Conservation (phyloP, 495 filamentous ascomycete genomes). For the Lasiosphaeris hirsuta region DNA sequence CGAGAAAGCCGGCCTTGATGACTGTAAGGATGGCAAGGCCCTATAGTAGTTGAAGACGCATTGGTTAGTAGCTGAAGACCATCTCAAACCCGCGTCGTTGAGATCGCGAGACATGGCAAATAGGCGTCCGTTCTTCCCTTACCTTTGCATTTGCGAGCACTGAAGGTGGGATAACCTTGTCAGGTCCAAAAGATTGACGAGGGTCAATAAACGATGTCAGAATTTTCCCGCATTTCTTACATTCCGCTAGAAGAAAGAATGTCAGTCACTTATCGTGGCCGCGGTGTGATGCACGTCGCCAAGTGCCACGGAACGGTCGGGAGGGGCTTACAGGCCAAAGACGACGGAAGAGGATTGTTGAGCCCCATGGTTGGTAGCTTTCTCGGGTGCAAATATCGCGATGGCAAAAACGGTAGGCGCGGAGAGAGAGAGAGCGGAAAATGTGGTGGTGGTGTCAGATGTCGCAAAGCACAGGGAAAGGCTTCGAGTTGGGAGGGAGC, state of each 20-base stretch:
- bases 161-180: slow-evolving; percentile 93
- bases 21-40: slow-evolving; percentile 94
- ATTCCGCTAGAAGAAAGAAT: slow-evolving; percentile 59
- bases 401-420: neutral
- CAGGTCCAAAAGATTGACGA: slow-evolving; percentile 87
- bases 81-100: neutral
- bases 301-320: slow-evolving; percentile 20
- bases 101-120: neutral
- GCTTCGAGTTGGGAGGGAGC: slow-evolving; percentile 8
- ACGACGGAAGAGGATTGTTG: slow-evolving; percentile 57
- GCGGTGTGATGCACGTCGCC: neutral
- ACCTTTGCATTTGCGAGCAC: slow-evolving; percentile 91
- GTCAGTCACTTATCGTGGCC: neutral
- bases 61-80: neutral
- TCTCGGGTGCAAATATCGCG: too few relatives aligned
- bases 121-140: slow-evolving; percentile 15
- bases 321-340: slow-evolving; percentile 52
- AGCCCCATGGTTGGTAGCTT: slow-evolving; percentile 44
- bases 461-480: neutral
- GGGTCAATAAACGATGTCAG: slow-evolving; percentile 94
- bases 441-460: neutral
- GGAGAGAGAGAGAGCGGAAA: neutral
- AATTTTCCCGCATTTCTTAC: slow-evolving; percentile 89
- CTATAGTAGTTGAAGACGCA: slow-evolving; percentile 40
- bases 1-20: slow-evolving; percentile 93